Evolutionary conservation across 495 filamentous ascomycete genomes (phyloP), one percentile per base, ranked within the genome.

Genomic region (Wilcoxina mikolae): DNA sequence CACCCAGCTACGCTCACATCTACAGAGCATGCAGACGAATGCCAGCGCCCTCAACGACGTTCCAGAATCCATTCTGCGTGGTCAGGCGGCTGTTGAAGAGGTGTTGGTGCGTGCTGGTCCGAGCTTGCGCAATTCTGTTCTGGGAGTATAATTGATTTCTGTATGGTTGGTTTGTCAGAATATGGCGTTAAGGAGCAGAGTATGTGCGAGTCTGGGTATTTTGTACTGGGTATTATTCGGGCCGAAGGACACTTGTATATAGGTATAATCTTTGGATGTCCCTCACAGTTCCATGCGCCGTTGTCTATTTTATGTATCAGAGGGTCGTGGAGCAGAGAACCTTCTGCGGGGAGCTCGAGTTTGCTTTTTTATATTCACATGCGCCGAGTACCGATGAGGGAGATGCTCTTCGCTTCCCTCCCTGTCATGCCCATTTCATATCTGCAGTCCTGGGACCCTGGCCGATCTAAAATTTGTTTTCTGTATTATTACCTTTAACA

Each of bases 1-100:
- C 35, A 56, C 50, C 29, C 39, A 54, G 20, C 46, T 65, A n/a
- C 50, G 56, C 17, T 51, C 56, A 15, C 61, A 65, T 48, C 61
- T 65, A 42, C 53, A 55, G 10, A 65, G 55, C n/a, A 65, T 65
- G 62, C 57, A 65, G 39, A 57, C 54, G 15, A 65, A 65, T 33
- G 25, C 41, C 10, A 45, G 7, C n/a, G 23, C 17, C 10, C n/a
- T 54, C 17, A 25, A 22, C 9, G 39, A 29, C n/a, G 11, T 54
- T 4, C 51, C 51, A 1, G 41, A 43, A 15, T 5, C 9, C 15
- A 31, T 54, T 29, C 17, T 9, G 38, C n/a, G 23, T 3, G 38
- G 25, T 5, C 35, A 25, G 2, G 27, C 15, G 18, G 51, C 39
- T 10, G 25, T 54, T 11, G 35, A 45, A 17, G 51, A 54, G 5